Percentiles rank a stretch among this genome's conserved stretches.
These are phyloP conservation scores for Phytophthora hybrid DNA, from an alignment of 352 stramenopile species.

Conservation along the genomic window DNA sequence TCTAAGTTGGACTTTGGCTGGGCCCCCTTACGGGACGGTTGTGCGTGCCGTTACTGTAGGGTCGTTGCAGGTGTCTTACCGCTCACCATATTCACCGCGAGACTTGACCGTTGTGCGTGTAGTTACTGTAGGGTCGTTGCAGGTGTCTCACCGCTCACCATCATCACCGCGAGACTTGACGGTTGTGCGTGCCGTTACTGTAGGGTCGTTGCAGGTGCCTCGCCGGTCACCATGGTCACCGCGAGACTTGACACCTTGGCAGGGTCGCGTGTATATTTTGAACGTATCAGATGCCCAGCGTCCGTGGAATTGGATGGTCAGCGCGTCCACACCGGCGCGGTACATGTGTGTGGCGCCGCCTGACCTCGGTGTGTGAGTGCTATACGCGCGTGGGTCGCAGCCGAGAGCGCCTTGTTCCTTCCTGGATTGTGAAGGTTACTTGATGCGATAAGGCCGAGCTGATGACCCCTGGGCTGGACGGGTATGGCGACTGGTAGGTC, in stretches of 20 bases:
- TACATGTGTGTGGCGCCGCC: slow-evolving; percentile 10
- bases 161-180: not conserved
- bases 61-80: not conserved
- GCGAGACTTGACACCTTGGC: too few species aligned
- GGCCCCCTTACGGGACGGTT: too few species aligned
- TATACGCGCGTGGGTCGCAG: not conserved
- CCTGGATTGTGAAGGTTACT: not conserved
- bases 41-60: too few species aligned
- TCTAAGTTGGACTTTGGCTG: not conserved
- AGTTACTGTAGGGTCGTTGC: not conserved
- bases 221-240: not conserved
- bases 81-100: not conserved
- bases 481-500: not conserved
- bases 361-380: not conserved
- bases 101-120: not conserved
- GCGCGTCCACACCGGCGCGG: not conserved
- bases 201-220: not conserved
- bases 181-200: too few species aligned
- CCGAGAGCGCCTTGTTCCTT: not conserved
- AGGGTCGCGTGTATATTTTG: not conserved
- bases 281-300: not conserved
- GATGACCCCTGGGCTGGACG: too few species aligned
- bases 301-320: not conserved
- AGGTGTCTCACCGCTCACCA: not conserved
- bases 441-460: not conserved